Base-by-base conservation (phyloP, 2,329 filamentous ascomycete species). In the Thelonectria olida region DNA sequence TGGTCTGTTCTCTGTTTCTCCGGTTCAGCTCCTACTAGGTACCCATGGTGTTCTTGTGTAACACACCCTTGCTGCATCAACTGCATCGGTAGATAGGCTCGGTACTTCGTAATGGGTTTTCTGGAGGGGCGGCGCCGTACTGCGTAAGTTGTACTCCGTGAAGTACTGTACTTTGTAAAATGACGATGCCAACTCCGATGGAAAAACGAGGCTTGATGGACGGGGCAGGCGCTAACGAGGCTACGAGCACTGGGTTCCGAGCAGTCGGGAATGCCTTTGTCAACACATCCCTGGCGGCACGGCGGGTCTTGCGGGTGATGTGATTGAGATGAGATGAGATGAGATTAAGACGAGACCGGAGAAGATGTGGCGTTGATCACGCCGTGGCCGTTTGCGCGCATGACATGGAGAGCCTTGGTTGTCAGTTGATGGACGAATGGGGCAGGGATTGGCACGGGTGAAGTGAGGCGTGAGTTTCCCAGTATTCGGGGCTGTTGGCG, bases 201-300 rank as follows among this genome's bases (percentile, higher is more conserved):
- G 25, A 23, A 34, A 44, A 25, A 23, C 31, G 58, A 55, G 52
- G 39, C 58, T 45, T 54, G 45, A 48, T 54, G 38, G 58, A 39
- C 48, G 36, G 22, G 19, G 44, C 41, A 42, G 49, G 23, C 49
- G 53, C 48, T 58, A 61, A 58, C 41, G 45, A 61, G 38, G 22
- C 45, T 54, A n/a, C n/a, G n/a, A n/a, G n/a, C n/a, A 13, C 28
- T 31, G 28, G 28, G 58, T 55, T 41, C 58, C 58, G 47, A 47
- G 31, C 31, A 25, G 31, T 45, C 52, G 58, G 58, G 52, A 61
- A 52, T 28, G 22, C 7, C n/a, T 47, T 27, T 19, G 42, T 36
- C 45, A 27, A 23, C 34, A 25, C 27, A 38, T 39, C 20, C 57
- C 42, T 41, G 39, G n/a, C 38, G 41, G 13, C 38, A 25, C 39